Conservation (phyloP, 2,329 filamentous ascomycete genomes). For the Xylariaceae sp. region DNA sequence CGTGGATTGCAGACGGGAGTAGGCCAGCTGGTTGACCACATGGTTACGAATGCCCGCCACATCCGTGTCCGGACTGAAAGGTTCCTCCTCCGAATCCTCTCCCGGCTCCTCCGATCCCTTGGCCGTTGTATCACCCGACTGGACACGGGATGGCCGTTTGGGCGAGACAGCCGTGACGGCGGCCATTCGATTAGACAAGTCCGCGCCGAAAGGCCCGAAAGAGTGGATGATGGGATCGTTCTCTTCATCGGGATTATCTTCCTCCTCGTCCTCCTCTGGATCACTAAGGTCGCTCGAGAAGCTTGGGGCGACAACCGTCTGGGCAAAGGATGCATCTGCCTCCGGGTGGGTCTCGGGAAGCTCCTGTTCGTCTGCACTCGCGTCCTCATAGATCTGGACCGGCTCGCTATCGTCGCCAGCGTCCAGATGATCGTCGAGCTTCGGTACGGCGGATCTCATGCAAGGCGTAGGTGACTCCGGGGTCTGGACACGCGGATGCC, state of each 20-base stretch:
- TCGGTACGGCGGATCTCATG: conserved; percentile 33
- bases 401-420: conserved; percentile 29
- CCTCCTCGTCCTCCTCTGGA: conserved; percentile 60
- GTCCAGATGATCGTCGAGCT: conserved; percentile 37
- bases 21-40: conserved; percentile 90
- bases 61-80: conserved; percentile 25
- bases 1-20: conserved; percentile 84
- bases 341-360: conserved; percentile 27
- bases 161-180: conserved; percentile 66
- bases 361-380: conserved; percentile 46
- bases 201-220: conserved; percentile 82
- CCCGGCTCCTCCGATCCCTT: conserved; percentile 17
- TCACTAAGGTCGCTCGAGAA: conserved; percentile 53
- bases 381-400: conserved; percentile 70
- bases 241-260: conserved; percentile 81
- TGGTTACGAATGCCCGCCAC: conserved; percentile 64
- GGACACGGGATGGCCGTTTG: conserved; percentile 27
- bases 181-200: conserved; percentile 74
- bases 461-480: conserved; percentile 61
- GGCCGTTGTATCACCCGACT: conserved; percentile 15
- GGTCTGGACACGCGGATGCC: conserved; percentile 54
- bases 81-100: conserved; percentile 23
- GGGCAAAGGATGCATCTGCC: conserved; percentile 35
- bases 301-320: conserved; percentile 42
- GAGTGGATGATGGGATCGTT: conserved; percentile 91